Base-by-base conservation (phyloP, 225 moss, liverwort and hornwort genomes). In the Marchantia paleacea region DNA sequence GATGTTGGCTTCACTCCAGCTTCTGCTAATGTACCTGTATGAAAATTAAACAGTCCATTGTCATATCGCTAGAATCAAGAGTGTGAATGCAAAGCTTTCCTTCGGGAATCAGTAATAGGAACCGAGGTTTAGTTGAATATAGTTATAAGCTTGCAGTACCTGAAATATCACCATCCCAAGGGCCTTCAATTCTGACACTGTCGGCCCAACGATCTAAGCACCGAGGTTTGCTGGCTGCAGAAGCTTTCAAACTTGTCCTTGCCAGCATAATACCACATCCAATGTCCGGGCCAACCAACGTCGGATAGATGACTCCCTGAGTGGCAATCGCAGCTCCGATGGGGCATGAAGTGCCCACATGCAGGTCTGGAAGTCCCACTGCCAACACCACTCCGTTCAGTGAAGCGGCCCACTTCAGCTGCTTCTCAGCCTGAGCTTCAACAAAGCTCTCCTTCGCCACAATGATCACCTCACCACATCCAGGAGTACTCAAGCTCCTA, bases 331-430 rank as follows among this genome's bases (percentile, higher is more conserved):
- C 89, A 53, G 95, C 90, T 53, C 95, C 94, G 26, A 94, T 92
- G 72, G 93, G 95, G 75, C 92, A 96, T 6, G 88, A 86, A 52
- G 82, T 83, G 53, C 95, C 94, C 4, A 89, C 90, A 79, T 96
- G 94, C 78, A 96, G 90, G 84, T 96, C 96, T 39, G 94, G 94
- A 49, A 96, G 92, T 16, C 94, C 95, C 61, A 96, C 90, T 25
- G 89, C 96, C 51, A 96, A 84, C 8, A 91, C 85, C 20, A 91
- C 96, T 62, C 92, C 90, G 53, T 89, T 87, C 76, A 90, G 80
- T 49, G 81, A 80, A 30, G 96, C 92, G 73, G 90, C 87, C 75
- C 85, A 81, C 75, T 84, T 90, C 85, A 96, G 81, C 67, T 96
- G 96, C 55, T 89, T 89, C 29, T 92, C 31, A 10, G 96, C 94